phyloP scores from a whole-genome alignment of 2,329 filamentous ascomycete species.

The Aspergillus glaucus region DNA sequence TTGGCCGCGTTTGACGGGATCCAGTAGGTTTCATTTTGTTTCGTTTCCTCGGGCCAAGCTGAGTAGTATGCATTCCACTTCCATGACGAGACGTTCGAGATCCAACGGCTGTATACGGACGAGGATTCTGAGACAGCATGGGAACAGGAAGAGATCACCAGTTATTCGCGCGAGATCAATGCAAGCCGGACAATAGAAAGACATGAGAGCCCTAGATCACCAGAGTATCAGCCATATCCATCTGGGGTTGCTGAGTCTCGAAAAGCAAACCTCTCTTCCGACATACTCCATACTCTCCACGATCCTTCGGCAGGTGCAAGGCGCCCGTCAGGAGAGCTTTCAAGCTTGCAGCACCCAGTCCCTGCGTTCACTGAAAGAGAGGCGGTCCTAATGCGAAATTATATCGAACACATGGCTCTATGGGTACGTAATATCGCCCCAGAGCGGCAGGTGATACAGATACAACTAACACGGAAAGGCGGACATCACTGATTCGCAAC shows the following conservation, averaged over 20 bases:
- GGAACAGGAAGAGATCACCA: background rate
- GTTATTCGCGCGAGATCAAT: background rate
- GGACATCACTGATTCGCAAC: constrained; percentile 26
- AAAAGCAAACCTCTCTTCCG: no score
- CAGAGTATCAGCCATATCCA: no score
- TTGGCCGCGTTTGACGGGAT: constrained; percentile 13
- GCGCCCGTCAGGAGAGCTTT: background rate
- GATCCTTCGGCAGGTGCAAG: no score
- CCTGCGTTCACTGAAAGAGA: constrained; percentile 12
- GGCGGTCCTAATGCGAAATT: constrained; percentile 21
- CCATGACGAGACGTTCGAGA: constrained; percentile 16
- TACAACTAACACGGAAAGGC: constrained; percentile 9
- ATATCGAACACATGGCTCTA: constrained; percentile 27
- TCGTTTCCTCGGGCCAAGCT: background rate
- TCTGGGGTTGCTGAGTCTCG: no score
- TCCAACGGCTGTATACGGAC: constrained; percentile 10
- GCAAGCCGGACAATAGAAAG: background rate
- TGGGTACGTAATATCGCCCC: constrained; percentile 17
- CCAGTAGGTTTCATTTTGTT: constrained; percentile 4
- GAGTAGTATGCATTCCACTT: constrained; percentile 11
- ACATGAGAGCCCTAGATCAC: background rate
- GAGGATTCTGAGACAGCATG: background rate
- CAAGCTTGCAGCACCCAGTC: background rate
- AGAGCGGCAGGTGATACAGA: background rate
- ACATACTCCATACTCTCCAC: no score